Conservation (phyloP, 2,329 filamentous ascomycete species). For the Epichloe sibirici region DNA sequence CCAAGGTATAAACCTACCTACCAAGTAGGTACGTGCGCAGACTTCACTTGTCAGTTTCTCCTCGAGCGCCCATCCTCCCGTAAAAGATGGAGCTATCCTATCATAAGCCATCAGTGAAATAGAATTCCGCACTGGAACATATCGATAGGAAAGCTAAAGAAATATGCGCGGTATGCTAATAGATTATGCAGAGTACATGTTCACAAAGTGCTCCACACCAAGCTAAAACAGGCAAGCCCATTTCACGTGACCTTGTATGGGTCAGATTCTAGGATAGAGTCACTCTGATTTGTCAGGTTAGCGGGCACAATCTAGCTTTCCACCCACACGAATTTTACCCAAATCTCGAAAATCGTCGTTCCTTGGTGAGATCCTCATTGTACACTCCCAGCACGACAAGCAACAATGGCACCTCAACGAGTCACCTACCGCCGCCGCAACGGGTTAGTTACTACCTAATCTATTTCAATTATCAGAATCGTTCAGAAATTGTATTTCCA, state of each 20-base stretch:
- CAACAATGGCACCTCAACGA: conserved; percentile 47
- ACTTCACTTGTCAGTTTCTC: too few species aligned
- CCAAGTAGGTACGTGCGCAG: too few species aligned
- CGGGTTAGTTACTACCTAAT: conserved; percentile 45
- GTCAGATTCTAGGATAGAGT: background rate
- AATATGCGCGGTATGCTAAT: too few species aligned
- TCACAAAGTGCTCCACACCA: background rate
- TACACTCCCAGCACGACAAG: conserved; percentile 28
- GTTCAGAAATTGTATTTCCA: background rate
- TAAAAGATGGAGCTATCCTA: too few species aligned
- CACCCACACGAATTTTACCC: conserved; percentile 31
- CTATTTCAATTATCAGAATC: background rate
- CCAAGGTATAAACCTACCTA: too few species aligned
- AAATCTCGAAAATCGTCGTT: conserved; percentile 30
- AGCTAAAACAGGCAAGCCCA: background rate
- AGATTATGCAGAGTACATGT: too few species aligned
- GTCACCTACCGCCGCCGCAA: conserved; percentile 66
- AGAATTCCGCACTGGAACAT: too few species aligned
- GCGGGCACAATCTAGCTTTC: conserved; percentile 24
- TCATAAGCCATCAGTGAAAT: too few species aligned
- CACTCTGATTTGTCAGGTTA: conserved; percentile 25
- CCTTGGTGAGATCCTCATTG: conserved; percentile 24
- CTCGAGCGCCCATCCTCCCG: too few species aligned
- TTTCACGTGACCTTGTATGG: background rate
- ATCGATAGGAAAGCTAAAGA: too few species aligned